Base-by-base conservation (phyloP, 139 green algal genomes). In the Ulvella scutata region DNA sequence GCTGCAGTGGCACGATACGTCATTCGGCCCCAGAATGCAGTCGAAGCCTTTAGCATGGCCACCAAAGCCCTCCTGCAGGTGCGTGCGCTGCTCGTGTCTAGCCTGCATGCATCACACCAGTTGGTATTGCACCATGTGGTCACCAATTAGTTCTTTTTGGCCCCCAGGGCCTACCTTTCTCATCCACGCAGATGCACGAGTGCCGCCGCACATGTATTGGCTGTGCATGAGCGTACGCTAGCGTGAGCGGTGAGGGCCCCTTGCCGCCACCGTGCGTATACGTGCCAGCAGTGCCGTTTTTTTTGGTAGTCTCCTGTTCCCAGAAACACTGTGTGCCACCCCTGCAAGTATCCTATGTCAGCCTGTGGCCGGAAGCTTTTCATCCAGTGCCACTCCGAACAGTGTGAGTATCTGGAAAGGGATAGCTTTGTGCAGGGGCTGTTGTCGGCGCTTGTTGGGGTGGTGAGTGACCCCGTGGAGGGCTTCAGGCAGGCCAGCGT, bases 391-490 rank as follows among this genome's bases (percentile, higher is more conserved):
- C n/a, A n/a, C n/a, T n/a, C n/a, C n/a, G n/a, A n/a, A n/a, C n/a
- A n/a, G n/a, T n/a, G n/a, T n/a, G 90, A 95, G 17, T 81, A 82
- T 72, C 73, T 85, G 17, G 78, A 78, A 0, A 72, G 76, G 20
- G 61, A 75, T 34, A 88, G 93, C 73, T 29, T 90, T 17, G 34
- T 85, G 23, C 51, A 86, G 35, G 90, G 87, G 2, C 38, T 88
- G 3, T n/a, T 79, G 7, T 73, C 80, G 13, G 90, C 73, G 7
- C 35, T 78, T 3, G 61, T 43, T 4, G 87, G 87, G 26, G n/a
- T 86, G 2, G 10, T 90, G 31, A 72, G 86, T 36, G 87, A 92
- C 73, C 82, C 84, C 3, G 40, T 82, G 0, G 75, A 77, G 60
- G 85, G 40, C 73, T 29, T 43, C 43, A 4, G 29, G 26, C 20